A percentile compares a stretch with the other conserved stretches of the same genome.
Evolutionary conservation across 306 rosid species (phyloP).

Genomic region (Vachellia pachyceras): DNA sequence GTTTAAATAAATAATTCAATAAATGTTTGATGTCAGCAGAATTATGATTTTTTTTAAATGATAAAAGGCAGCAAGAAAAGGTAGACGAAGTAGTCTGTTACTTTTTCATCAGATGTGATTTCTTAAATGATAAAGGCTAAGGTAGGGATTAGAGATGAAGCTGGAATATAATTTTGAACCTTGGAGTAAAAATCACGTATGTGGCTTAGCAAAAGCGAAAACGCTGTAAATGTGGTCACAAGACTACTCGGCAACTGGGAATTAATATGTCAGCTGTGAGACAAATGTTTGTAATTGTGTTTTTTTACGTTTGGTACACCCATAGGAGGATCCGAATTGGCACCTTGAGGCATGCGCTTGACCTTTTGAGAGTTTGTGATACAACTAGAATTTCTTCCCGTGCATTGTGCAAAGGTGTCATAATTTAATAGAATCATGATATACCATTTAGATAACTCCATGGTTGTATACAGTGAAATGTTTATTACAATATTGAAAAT

Average conservation of each 20-base stretch:
- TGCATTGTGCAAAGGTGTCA: neutral
- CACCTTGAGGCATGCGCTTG: neutral
- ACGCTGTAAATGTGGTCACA: neutral
- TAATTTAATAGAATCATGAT: neutral
- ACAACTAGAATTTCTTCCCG: neutral
- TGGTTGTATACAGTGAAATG: too few species aligned
- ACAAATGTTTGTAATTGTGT: neutral
- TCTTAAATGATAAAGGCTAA: neutral
- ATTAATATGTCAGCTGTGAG: too few species aligned
- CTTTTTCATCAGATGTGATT: neutral
- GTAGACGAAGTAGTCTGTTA: neutral
- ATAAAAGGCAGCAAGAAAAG: neutral
- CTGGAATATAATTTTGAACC: neutral
- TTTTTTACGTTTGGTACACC: neutral
- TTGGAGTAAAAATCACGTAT: constrained; percentile 4
- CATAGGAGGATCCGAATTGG: neutral
- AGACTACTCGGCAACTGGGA: too few species aligned
- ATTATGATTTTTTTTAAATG: neutral
- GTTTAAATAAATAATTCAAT: neutral
- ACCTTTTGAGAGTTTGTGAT: neutral
- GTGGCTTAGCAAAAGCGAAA: neutral
- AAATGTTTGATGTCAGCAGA: neutral
- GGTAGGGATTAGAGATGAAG: neutral
- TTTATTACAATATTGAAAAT: too few species aligned
- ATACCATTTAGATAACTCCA: too few species aligned